Conservation (phyloP, 257 asterid species). For the Solanum stenotomum region DNA sequence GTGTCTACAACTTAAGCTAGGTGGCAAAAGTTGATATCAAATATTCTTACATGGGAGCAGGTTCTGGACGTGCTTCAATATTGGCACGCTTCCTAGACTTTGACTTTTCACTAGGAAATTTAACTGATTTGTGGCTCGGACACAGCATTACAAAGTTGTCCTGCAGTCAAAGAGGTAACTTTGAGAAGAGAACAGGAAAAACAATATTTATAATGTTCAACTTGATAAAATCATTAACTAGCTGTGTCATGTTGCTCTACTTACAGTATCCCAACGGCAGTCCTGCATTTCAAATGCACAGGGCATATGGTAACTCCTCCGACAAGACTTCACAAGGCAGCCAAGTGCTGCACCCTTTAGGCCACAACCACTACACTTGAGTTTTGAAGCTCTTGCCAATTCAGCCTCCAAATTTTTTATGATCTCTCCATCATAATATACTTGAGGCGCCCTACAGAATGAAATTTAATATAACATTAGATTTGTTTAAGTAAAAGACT, state of each 20-base stretch:
- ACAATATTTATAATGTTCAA: background rate
- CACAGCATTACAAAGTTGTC: constrained; percentile 67
- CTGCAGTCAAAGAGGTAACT: constrained; percentile 27
- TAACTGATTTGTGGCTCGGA: constrained; percentile 58
- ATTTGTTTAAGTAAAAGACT: background rate
- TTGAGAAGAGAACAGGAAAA: background rate
- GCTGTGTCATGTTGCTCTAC: background rate
- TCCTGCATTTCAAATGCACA: constrained; percentile 58
- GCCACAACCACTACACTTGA: constrained; percentile 84
- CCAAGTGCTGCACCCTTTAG: constrained; percentile 96
- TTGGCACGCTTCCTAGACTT: constrained; percentile 23
- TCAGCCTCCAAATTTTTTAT: constrained; percentile 81
- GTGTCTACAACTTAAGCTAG: background rate
- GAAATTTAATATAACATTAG: background rate
- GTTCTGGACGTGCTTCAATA: background rate
- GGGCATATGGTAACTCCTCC: constrained; percentile 73
- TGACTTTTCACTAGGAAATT: constrained; percentile 74
- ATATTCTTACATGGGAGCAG: background rate
- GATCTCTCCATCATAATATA: constrained; percentile 55
- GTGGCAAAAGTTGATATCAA: background rate
- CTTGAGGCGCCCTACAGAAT: constrained; percentile 71
- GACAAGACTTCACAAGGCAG: constrained; percentile 73
- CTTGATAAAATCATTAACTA: background rate
- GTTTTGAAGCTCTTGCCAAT: constrained; percentile 80
- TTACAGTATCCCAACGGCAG: constrained; percentile 88